Percentiles rank a stretch among this genome's conserved stretches.
Conservation (phyloP, 805 yeast genomes). For the Lachancea kluyveri region DNA sequence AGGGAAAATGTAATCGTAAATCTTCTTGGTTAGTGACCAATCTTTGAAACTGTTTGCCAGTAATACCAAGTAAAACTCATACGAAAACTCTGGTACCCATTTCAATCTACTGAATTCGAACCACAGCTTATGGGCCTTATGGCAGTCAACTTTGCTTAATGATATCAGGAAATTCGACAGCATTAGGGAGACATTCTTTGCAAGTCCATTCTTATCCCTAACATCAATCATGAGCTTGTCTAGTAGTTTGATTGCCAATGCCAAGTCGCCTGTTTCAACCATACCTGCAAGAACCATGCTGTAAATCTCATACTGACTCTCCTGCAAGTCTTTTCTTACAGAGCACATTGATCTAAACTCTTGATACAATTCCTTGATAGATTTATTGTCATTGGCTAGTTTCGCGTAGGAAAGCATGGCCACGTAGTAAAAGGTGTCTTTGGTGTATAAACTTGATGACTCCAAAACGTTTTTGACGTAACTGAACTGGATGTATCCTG, state of each 20-base stretch:
- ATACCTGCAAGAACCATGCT: conserved; percentile 46
- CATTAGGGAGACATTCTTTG: conserved; percentile 34
- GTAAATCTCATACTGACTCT: conserved; percentile 44
- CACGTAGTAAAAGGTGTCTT: conserved; percentile 34
- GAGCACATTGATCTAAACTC: conserved; percentile 27
- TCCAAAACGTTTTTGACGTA: conserved; percentile 30
- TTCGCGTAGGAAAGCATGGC: conserved; percentile 36
- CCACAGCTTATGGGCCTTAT: conserved; percentile 34
- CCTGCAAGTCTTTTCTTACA: conserved; percentile 15
- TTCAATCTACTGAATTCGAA: conserved; percentile 31
- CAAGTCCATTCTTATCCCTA: conserved; percentile 31
- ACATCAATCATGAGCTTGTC: conserved; percentile 47
- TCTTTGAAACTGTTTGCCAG: conserved; percentile 31
- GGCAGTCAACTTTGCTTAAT: conserved; percentile 30
- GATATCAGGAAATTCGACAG: conserved; percentile 40
- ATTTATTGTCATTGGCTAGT: conserved; percentile 31
- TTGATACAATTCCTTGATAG: conserved; percentile 37
- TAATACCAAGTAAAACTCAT: conserved; percentile 32
- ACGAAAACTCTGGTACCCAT: conserved; percentile 38
- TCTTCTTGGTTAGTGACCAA: conserved; percentile 29
- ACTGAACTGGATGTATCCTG: conserved; percentile 30
- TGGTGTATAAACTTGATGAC: conserved; percentile 19
- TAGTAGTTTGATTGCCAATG: conserved; percentile 48
- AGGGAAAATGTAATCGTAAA: conserved; percentile 35
- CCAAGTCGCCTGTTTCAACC: conserved; percentile 42